These are phyloP conservation scores for Euphorbia tirucalli DNA, from an alignment of 345 rosid genomes.

Conservation along the genomic window DNA sequence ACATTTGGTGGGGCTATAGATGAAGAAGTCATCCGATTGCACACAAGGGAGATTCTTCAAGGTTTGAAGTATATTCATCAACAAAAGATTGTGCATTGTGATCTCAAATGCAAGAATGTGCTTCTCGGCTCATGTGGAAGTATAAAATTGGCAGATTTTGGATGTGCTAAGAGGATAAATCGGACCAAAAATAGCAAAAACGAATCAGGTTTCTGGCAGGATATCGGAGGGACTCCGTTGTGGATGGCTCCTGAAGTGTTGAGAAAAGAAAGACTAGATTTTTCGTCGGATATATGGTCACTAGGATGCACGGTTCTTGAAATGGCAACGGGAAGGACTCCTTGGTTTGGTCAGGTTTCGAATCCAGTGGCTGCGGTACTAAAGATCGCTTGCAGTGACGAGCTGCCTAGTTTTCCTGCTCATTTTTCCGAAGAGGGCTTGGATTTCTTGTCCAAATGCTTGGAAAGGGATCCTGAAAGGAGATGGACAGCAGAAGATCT, in stretches of 20 bases:
- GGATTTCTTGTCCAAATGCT: constrained; percentile 36
- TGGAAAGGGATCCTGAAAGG: constrained; percentile 27
- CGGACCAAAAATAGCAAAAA: not conserved
- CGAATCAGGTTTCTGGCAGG: not conserved
- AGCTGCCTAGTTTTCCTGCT: constrained; percentile 29
- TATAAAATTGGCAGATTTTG: constrained; percentile 41
- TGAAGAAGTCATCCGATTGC: constrained; percentile 25
- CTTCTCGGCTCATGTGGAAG: constrained; percentile 28
- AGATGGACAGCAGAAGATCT: constrained; percentile 36
- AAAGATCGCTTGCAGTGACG: constrained; percentile 32
- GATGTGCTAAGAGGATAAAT: constrained; percentile 33
- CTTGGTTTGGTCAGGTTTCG: constrained; percentile 26
- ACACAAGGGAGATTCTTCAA: constrained; percentile 28
- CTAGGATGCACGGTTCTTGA: constrained; percentile 40
- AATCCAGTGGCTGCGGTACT: constrained; percentile 26
- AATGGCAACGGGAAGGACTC: constrained; percentile 44
- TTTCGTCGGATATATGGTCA: constrained; percentile 45
- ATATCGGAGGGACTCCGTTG: constrained; percentile 34
- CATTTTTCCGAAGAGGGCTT: constrained; percentile 25
- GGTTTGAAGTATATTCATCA: constrained; percentile 36
- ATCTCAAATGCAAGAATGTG: constrained; percentile 40
- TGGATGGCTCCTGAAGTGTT: constrained; percentile 51
- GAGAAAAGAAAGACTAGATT: constrained; percentile 27
- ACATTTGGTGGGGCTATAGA: constrained; percentile 38
- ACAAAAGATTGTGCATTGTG: constrained; percentile 39